Evolutionary conservation across 352 stramenopile species (phyloP).

Genomic region (Pythium scleroteichum): DNA sequence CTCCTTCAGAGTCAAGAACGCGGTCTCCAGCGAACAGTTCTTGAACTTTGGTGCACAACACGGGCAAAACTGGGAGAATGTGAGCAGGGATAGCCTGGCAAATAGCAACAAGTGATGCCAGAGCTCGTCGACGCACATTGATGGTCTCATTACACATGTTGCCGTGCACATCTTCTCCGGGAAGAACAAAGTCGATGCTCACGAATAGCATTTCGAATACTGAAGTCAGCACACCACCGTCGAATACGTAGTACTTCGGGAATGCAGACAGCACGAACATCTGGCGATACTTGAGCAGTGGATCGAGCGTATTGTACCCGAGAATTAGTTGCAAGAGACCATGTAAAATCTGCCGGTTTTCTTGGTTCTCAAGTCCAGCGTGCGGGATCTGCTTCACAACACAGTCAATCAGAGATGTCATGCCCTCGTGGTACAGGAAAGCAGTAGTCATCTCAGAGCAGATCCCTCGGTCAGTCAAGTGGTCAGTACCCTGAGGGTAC

Average conservation of each 20-base stretch:
- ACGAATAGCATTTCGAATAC: constrained; percentile 81
- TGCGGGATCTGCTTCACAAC: constrained; percentile 72
- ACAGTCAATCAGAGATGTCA: constrained; percentile 68
- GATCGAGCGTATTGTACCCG: constrained; percentile 52
- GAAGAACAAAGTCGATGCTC: constrained; percentile 70
- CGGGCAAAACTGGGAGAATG: constrained; percentile 74
- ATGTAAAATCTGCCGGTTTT: constrained; percentile 47
- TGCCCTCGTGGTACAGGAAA: constrained; percentile 78
- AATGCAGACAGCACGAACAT: constrained; percentile 69
- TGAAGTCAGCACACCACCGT: constrained; percentile 51
- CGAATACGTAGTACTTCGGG: constrained; percentile 73
- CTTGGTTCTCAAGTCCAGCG: constrained; percentile 38
- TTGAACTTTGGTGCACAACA: constrained; percentile 67
- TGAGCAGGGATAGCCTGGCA: constrained; percentile 73
- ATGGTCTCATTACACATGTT: constrained; percentile 71
- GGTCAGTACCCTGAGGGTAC: constrained; percentile 47
- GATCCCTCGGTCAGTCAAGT: constrained; percentile 46
- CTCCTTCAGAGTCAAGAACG: constrained; percentile 74
- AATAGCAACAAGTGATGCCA: constrained; percentile 75
- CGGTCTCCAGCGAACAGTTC: constrained; percentile 69
- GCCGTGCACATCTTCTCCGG: constrained; percentile 64
- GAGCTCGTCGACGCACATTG: constrained; percentile 62
- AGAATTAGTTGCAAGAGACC: constrained; percentile 56
- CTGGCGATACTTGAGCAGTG: constrained; percentile 75
- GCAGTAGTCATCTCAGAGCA: constrained; percentile 64